Evolutionary conservation across 1,139 yeast genomes (phyloP).

Genomic region (Protomyces inouyei): DNA sequence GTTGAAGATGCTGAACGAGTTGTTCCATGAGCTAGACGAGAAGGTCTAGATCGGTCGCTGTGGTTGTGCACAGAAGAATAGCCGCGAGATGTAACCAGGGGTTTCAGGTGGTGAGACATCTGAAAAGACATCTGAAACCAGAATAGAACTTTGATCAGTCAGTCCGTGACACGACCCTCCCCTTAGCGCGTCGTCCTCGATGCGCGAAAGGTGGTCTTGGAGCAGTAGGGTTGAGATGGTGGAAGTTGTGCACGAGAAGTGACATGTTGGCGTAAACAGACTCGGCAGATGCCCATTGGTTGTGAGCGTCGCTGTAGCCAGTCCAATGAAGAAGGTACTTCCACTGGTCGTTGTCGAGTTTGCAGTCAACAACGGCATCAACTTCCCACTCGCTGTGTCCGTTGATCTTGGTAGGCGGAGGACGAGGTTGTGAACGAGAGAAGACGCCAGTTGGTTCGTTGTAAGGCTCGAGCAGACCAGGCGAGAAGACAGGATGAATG

Average conservation of each 20-base stretch:
- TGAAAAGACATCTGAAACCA: too few relatives aligned
- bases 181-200: neutral
- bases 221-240: neutral
- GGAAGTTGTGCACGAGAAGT: neutral
- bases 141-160: too few relatives aligned
- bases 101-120: neutral
- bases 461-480: too few relatives aligned
- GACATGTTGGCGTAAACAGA: neutral
- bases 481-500: too few relatives aligned
- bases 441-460: too few relatives aligned
- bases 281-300: neutral
- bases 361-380: too few relatives aligned
- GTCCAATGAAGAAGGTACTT: neutral
- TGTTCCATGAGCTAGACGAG: neutral
- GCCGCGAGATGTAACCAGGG: too few relatives aligned
- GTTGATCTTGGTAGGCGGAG: too few relatives aligned
- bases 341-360: too few relatives aligned
- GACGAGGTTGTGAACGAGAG: conserved; percentile 1
- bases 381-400: too few relatives aligned
- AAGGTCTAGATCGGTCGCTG: neutral
- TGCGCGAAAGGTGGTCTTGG: neutral
- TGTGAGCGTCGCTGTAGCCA: neutral
- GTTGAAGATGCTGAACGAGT: neutral
- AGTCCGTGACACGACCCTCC: neutral
- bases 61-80: too few relatives aligned